These are phyloP conservation scores for Fusarium liriodendri DNA, from an alignment of 2,329 filamentous ascomycete species.

Conservation along the genomic window DNA sequence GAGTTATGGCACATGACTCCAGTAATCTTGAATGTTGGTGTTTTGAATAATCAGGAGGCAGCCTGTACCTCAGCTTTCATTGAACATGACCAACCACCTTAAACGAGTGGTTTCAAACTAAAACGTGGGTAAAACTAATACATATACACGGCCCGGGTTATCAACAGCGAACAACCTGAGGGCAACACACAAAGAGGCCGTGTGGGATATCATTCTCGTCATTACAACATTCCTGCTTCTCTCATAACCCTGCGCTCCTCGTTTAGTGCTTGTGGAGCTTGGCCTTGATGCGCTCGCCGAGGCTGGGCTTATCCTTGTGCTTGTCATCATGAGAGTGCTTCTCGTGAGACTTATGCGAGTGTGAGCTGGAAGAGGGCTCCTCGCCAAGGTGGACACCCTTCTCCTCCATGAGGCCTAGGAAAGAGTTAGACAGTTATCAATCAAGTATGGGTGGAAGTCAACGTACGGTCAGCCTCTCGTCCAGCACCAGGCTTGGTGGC, in stretches of 20 bases:
- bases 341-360: constrained; percentile 7
- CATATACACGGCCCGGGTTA: neutral
- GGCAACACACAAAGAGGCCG: constrained; percentile 1
- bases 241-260: neutral
- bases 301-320: constrained; percentile 59
- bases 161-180: neutral
- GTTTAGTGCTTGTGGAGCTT: constrained; percentile 68
- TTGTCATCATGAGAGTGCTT: constrained; percentile 35
- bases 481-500: constrained; percentile 72
- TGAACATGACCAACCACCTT: neutral
- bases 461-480: constrained; percentile 73
- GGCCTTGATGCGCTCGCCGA: constrained; percentile 75
- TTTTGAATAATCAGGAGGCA: neutral
- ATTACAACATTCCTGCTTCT: constrained; percentile 8
- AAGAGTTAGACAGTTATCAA: constrained; percentile 8
- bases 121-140: neutral
- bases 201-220: constrained; percentile 34
- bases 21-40: neutral
- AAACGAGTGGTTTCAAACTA: neutral
- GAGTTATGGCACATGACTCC: neutral
- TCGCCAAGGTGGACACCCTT: constrained; percentile 45
- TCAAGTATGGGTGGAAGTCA: neutral
- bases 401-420: constrained; percentile 48
- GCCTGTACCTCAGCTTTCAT: constrained; percentile 1
- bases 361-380: neutral